Percentiles rank a stretch among this genome's conserved stretches.
phyloP scores from a whole-genome alignment of 176 grass and related monocot species.

The Puccinellia tenuiflora region DNA sequence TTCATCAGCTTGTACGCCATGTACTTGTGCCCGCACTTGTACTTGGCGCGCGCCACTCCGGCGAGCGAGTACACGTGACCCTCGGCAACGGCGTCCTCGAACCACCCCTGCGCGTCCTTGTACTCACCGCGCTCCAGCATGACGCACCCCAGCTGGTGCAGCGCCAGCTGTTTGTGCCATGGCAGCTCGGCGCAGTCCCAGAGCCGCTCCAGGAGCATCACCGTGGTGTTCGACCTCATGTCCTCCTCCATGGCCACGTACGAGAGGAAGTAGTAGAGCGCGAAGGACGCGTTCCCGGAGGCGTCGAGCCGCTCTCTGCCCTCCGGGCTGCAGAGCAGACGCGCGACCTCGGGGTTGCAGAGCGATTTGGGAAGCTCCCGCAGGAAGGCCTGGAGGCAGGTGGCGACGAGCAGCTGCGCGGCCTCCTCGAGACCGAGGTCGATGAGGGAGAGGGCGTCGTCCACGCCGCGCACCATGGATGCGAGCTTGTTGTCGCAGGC shows the following conservation, averaged over 20 bases:
- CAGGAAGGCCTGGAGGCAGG: conserved; percentile 92
- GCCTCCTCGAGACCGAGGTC: conserved; percentile 79
- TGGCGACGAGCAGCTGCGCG: conserved; percentile 59
- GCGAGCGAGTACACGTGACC: conserved; percentile 82
- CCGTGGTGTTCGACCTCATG: conserved; percentile 70
- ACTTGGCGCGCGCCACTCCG: conserved; percentile 82
- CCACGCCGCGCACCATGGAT: conserved; percentile 43
- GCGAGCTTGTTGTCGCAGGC: conserved; percentile 74
- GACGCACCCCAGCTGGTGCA: conserved; percentile 87
- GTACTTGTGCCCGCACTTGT: conserved; percentile 90
- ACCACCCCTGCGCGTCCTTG: conserved; percentile 82
- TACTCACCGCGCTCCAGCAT: conserved; percentile 90
- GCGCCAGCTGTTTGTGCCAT: conserved; percentile 74
- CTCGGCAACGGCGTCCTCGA: conserved; percentile 66
- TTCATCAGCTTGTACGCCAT: conserved; percentile 83
- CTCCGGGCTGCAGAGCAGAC: conserved; percentile 72
- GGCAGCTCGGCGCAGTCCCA: conserved; percentile 49
- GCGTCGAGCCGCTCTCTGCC: conserved; percentile 59
- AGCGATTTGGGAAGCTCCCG: conserved; percentile 85
- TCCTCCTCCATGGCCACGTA: conserved; percentile 88
- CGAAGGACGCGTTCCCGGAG: conserved; percentile 68
- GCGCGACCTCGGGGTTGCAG: conserved; percentile 48
- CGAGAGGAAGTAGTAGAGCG: conserved; percentile 84
- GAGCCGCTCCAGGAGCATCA: conserved; percentile 78
- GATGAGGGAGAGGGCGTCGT: conserved; percentile 70